These are phyloP conservation scores for Tetraselmis striata DNA, from an alignment of 139 green algal species.

Conservation along the genomic window DNA sequence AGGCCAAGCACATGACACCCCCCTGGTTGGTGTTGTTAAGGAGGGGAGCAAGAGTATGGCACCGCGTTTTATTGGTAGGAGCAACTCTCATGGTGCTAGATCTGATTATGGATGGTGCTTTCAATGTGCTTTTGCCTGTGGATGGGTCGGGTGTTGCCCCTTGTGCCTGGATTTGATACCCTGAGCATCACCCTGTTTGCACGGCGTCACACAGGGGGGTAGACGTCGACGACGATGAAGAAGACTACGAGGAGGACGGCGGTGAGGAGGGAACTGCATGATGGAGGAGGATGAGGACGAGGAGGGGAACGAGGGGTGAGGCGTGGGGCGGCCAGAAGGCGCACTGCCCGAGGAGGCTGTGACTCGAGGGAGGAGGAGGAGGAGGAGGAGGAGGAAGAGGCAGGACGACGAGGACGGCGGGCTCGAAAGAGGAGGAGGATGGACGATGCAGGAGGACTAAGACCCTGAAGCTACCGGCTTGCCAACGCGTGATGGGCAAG, in stretches of 20 bases:
- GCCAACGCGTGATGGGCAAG: too few species aligned
- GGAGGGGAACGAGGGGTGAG: background rate
- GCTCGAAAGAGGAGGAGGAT: conserved; percentile 16
- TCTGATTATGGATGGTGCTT: too few species aligned
- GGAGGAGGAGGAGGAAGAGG: conserved; percentile 24
- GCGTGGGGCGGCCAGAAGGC: background rate
- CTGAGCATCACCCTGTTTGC: too few species aligned
- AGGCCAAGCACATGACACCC: too few species aligned
- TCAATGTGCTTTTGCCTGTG: too few species aligned
- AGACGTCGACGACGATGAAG: background rate
- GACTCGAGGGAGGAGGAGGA: conserved; percentile 13
- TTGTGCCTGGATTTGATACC: too few species aligned
- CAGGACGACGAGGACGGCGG: conserved; percentile 21
- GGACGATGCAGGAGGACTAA: conserved; percentile 16
- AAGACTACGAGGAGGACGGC: background rate
- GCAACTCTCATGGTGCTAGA: background rate
- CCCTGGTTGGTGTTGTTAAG: background rate
- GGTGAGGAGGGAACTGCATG: conserved; percentile 1
- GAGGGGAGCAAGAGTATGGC: background rate
- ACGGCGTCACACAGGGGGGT: background rate
- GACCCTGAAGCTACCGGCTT: too few species aligned
- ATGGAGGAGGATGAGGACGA: conserved; percentile 1
- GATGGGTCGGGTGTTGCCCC: too few species aligned
- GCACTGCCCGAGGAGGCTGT: background rate
- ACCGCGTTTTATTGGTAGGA: background rate